Percentiles rank a stretch among this genome's conserved stretches.
phyloP scores from a whole-genome alignment of 768 basidiomycete species.

The Agrocybe chaxingu region DNA sequence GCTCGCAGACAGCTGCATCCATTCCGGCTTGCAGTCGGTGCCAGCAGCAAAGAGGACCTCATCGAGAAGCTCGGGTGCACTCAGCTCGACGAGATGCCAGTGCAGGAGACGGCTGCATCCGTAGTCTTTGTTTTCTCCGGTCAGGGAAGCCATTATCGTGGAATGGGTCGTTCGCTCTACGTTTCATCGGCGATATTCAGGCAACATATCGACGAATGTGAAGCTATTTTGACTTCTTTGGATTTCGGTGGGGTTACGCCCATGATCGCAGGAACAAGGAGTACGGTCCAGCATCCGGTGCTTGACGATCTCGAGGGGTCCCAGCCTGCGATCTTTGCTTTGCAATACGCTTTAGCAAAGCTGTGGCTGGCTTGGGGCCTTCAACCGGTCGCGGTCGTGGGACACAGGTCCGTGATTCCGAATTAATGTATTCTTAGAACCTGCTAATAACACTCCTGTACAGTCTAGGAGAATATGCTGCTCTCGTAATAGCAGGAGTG shows the following conservation, averaged over 20 bases:
- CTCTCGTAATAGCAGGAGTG: constrained; percentile 60
- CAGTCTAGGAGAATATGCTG: constrained; percentile 77
- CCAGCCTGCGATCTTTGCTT: constrained; percentile 54
- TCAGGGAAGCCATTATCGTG: constrained; percentile 64
- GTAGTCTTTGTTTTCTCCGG: constrained; percentile 72
- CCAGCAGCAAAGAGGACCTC: constrained; percentile 42
- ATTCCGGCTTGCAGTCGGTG: constrained; percentile 50
- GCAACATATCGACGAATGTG: constrained; percentile 54
- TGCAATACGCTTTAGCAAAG: constrained; percentile 60
- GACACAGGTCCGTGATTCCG: constrained; percentile 58
- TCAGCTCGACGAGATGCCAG: constrained; percentile 24
- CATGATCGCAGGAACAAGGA: constrained; percentile 30
- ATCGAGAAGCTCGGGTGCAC: constrained; percentile 38
- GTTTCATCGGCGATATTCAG: constrained; percentile 44
- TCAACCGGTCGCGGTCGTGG: constrained; percentile 55
- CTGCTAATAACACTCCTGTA: constrained; percentile 2
- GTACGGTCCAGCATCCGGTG: background rate
- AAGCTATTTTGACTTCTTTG: constrained; percentile 41
- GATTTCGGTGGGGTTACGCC: constrained; percentile 51
- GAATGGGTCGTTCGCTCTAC: constrained; percentile 64
- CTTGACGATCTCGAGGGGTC: constrained; percentile 28
- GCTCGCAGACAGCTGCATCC: constrained; percentile 58
- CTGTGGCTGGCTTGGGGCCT: constrained; percentile 74
- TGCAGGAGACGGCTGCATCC: constrained; percentile 19
- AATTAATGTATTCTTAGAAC: constrained; percentile 8